Conservation (phyloP, 148 eudicot species). For the Rhododendron ferrugineum region DNA sequence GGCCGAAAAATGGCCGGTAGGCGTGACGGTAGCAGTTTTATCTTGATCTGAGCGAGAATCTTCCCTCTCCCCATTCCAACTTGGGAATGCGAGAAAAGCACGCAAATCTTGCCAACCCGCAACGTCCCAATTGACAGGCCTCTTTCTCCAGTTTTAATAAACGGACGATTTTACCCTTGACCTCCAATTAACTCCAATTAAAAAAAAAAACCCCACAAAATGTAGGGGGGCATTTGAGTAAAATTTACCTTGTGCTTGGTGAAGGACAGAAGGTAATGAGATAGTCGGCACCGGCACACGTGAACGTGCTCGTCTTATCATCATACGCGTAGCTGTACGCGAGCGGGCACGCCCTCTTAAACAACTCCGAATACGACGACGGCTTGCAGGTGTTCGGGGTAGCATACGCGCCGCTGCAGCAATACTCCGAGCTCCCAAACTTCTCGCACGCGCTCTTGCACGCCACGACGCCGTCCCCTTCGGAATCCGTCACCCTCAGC, state of each 20-base stretch:
- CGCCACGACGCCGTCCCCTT: conserved; percentile 26
- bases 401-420: conserved; percentile 54
- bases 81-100: background rate
- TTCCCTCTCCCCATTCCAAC: background rate
- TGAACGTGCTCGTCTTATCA: conserved; percentile 70
- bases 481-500: conserved; percentile 25
- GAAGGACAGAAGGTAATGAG: conserved; percentile 69
- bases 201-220: background rate
- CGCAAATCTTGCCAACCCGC: background rate
- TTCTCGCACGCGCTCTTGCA: conserved; percentile 68
- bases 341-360: conserved; percentile 70
- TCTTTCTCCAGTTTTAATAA: background rate
- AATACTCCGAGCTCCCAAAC: conserved; percentile 36
- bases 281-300: conserved; percentile 52
- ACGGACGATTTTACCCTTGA: background rate
- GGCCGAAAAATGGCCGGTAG: too few relatives aligned
- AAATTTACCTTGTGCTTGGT: conserved; percentile 51
- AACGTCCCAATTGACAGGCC: background rate
- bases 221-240: background rate
- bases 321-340: conserved; percentile 90
- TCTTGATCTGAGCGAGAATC: background rate
- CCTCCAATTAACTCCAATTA: too few relatives aligned
- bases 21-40: background rate
- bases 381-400: conserved; percentile 68
- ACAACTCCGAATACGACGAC: conserved; percentile 50